These are phyloP conservation scores for Microbotryum saponariae DNA, from an alignment of 1,284 basidiomycete species.

Conservation along the genomic window DNA sequence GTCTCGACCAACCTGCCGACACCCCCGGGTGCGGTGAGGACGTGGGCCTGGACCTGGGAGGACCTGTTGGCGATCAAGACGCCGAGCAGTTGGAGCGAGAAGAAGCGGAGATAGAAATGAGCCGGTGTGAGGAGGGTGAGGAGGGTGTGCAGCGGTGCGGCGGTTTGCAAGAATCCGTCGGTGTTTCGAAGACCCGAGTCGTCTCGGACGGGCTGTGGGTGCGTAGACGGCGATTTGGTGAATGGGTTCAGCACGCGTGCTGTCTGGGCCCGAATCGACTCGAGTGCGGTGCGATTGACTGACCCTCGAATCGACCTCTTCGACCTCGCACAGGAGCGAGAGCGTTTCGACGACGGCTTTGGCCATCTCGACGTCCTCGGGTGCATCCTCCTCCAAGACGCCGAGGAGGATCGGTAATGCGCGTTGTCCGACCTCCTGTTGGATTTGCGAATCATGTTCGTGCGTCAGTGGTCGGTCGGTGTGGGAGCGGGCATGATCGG, in stretches of 20 bases:
- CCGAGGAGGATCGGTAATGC: constrained; percentile 64
- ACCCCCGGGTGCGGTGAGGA: constrained; percentile 72
- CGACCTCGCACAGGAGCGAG: constrained; percentile 61
- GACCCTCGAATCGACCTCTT: constrained; percentile 36
- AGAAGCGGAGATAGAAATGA: constrained; percentile 80
- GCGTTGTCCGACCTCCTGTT: constrained; percentile 63
- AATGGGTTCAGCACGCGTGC: background rate
- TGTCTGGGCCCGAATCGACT: background rate
- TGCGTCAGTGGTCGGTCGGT: too few relatives aligned
- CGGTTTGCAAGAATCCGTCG: constrained; percentile 59
- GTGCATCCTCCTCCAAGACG: constrained; percentile 74
- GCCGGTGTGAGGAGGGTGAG: constrained; percentile 57
- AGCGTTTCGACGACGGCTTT: constrained; percentile 85
- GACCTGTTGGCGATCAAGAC: constrained; percentile 71
- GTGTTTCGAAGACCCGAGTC: constrained; percentile 66
- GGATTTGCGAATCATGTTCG: too few relatives aligned
- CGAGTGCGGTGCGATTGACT: constrained; percentile 1
- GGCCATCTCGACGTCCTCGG: constrained; percentile 78
- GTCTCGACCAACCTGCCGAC: constrained; percentile 58
- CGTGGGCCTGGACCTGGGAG: constrained; percentile 73
- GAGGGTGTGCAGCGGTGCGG: constrained; percentile 66
- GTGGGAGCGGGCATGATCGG: too few relatives aligned
- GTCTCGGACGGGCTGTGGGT: constrained; percentile 45
- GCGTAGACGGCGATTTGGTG: background rate
- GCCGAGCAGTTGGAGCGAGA: constrained; percentile 74